Conservation (phyloP, 805 yeast species). For the Cyberlindnera euphorbiiphila region DNA sequence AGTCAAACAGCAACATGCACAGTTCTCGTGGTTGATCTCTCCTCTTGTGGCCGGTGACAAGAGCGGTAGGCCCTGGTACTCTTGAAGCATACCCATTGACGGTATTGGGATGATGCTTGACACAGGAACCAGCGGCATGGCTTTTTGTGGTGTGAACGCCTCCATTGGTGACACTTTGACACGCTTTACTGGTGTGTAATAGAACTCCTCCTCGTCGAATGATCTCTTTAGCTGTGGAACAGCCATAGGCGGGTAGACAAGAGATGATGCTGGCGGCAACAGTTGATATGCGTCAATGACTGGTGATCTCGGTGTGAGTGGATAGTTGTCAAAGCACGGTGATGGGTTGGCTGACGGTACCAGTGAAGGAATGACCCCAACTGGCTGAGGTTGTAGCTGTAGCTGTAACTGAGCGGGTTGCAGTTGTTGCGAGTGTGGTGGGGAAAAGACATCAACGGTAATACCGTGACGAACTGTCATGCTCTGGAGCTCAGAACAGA, state of each 20-base stretch:
- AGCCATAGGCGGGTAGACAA: not conserved
- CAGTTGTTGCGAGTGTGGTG: conserved; percentile 6
- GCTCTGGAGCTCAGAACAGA: conserved; percentile 10
- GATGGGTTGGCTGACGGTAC: conserved; percentile 1
- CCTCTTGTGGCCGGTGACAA: conserved; percentile 5
- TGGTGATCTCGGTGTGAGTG: conserved; percentile 26
- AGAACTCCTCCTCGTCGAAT: no score
- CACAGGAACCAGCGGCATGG: conserved; percentile 1
- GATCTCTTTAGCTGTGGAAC: not conserved
- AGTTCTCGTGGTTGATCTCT: conserved; percentile 9
- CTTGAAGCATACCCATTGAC: not conserved
- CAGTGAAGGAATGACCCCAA: not conserved
- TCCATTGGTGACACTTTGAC: no score
- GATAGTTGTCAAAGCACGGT: conserved; percentile 9
- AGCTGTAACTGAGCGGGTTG: conserved; percentile 5
- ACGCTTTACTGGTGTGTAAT: no score
- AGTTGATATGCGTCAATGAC: conserved; percentile 5
- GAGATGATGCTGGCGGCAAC: not conserved
- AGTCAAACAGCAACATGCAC: conserved; percentile 21
- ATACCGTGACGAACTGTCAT: conserved; percentile 11
- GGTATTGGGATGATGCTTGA: no score
- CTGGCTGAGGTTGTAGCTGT: no score
- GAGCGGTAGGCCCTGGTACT: not conserved
- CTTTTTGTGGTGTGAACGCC: not conserved
- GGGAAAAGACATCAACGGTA: conserved; percentile 1